These are phyloP conservation scores for Micractinium conductrix DNA, from an alignment of 139 green algal species.

Conservation along the genomic window DNA sequence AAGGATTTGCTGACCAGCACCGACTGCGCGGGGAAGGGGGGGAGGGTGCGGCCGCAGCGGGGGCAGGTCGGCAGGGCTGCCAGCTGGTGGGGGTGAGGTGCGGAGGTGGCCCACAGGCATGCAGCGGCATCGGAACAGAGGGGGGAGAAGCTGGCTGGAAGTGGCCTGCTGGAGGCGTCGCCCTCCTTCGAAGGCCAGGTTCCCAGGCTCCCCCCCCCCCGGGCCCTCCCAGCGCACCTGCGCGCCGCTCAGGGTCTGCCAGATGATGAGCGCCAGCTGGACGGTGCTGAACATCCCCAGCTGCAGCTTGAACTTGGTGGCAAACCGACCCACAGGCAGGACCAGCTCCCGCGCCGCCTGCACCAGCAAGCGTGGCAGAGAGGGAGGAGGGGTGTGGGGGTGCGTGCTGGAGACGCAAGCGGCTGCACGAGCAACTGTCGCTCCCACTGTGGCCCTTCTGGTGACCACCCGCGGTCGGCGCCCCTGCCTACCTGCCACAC, in stretches of 20 bases:
- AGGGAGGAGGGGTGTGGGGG: background rate
- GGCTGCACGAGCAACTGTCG: background rate
- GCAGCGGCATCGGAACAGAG: no score
- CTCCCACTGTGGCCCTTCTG: no score
- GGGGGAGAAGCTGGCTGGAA: no score
- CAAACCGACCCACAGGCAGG: background rate
- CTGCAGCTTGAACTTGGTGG: background rate
- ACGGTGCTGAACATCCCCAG: conserved; percentile 14
- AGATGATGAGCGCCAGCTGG: conserved; percentile 18
- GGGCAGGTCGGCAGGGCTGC: no score
- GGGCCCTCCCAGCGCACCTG: background rate
- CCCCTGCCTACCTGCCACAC: no score
- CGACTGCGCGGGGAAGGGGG: background rate
- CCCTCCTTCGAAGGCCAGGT: background rate
- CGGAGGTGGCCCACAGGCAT: background rate
- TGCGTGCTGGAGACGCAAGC: background rate
- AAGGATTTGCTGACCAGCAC: conserved; percentile 51
- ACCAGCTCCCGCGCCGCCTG: conserved; percentile 3
- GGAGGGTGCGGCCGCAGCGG: no score
- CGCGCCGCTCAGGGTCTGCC: conserved; percentile 7
- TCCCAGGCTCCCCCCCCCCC: background rate
- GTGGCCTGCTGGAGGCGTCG: no score
- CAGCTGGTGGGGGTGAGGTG: background rate
- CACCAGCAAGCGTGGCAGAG: background rate
- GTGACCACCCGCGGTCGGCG: no score